These are phyloP conservation scores for Penicillium expansum DNA, from an alignment of 2,329 filamentous ascomycete species.

Conservation along the genomic window DNA sequence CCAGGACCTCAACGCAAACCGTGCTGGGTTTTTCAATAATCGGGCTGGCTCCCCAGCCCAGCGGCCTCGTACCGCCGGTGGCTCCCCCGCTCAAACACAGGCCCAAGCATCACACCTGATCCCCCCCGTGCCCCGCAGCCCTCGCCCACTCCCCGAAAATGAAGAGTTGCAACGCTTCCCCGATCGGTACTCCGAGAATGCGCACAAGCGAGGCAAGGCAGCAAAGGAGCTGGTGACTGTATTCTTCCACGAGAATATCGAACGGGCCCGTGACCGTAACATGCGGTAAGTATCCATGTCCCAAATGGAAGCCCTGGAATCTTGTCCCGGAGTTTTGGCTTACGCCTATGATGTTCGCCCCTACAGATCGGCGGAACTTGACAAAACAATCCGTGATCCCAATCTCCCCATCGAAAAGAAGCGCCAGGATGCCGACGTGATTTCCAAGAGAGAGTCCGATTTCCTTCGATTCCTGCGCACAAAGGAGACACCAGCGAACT, in stretches of 20 bases:
- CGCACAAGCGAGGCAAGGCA: constrained; percentile 68
- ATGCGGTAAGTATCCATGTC: constrained; percentile 63
- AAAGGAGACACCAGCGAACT: constrained; percentile 90
- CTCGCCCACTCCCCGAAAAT: constrained; percentile 57
- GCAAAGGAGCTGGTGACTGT: constrained; percentile 65
- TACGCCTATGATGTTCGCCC: background rate
- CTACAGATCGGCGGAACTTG: constrained; percentile 81
- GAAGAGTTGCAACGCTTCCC: constrained; percentile 75
- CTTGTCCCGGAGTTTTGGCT: background rate
- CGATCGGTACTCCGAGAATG: constrained; percentile 83
- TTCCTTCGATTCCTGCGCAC: constrained; percentile 93
- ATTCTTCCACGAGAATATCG: constrained; percentile 98
- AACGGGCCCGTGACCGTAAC: constrained; percentile 91
- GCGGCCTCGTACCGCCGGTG: constrained; percentile 76
- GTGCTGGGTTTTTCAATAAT: constrained; percentile 64
- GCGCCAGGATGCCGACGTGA: constrained; percentile 78
- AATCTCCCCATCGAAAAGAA: constrained; percentile 72
- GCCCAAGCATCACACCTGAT: constrained; percentile 66
- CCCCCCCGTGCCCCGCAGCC: constrained; percentile 61
- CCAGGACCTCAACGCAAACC: constrained; percentile 79
- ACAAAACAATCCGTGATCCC: constrained; percentile 76
- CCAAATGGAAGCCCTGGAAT: background rate
- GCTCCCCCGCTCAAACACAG: constrained; percentile 55
- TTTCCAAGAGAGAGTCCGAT: constrained; percentile 83
- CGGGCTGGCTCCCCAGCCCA: constrained; percentile 67